These are phyloP conservation scores for Metschnikowia arizonensis DNA, from an alignment of 805 yeast genomes.

Conservation along the genomic window DNA sequence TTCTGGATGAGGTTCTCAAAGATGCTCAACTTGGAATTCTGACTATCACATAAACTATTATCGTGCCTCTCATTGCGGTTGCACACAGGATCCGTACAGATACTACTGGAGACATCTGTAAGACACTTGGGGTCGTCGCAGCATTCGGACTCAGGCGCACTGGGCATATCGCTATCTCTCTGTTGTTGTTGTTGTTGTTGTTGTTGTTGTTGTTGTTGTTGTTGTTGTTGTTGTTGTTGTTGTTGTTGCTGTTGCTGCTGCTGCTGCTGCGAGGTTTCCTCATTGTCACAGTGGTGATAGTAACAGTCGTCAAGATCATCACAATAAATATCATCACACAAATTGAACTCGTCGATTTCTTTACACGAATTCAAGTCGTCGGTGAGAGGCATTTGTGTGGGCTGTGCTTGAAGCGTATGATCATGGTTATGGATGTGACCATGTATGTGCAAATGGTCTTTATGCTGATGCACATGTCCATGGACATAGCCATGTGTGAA, in stretches of 20 bases:
- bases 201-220: too few relatives aligned
- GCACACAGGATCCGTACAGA: slow-evolving; percentile 7
- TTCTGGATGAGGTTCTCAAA: slow-evolving; percentile 38
- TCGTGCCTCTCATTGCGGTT: slow-evolving; percentile 11
- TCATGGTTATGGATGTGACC: slow-evolving; percentile 61
- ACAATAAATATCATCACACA: slow-evolving; percentile 40
- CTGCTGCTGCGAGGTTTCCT: slow-evolving; percentile 1
- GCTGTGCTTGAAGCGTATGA: slow-evolving; percentile 19
- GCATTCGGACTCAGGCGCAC: slow-evolving; percentile 3
- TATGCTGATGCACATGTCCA: slow-evolving; percentile 63
- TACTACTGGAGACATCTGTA: slow-evolving; percentile 1
- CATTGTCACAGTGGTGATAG: slow-evolving; percentile 32
- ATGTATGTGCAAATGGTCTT: slow-evolving; percentile 59
- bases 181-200: too few relatives aligned
- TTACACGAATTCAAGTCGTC: slow-evolving; percentile 19
- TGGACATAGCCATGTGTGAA: slow-evolving; percentile 54
- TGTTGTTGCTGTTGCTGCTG: too few relatives aligned
- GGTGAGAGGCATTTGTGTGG: neutral
- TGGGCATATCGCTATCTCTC: neutral
- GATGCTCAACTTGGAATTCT: slow-evolving; percentile 29
- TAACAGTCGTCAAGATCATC: slow-evolving; percentile 44
- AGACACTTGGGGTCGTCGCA: slow-evolving; percentile 7
- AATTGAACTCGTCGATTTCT: slow-evolving; percentile 27
- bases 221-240: too few relatives aligned
- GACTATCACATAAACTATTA: slow-evolving; percentile 26